Base-by-base conservation (phyloP, 768 basidiomycete species). In the Boletus pseudopeckii region DNA sequence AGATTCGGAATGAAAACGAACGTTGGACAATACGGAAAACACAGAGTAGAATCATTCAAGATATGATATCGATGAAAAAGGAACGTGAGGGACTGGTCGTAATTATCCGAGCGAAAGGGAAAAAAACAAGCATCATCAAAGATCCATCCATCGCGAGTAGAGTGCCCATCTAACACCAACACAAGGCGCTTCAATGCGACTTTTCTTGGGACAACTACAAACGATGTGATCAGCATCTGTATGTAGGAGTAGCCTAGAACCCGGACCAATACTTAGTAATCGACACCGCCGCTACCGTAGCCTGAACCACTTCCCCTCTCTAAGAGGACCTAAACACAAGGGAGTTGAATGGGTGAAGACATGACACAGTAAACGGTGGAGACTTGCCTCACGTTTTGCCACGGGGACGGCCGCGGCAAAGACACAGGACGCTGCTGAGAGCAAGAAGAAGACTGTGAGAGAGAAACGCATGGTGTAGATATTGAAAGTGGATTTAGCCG, bases 391-490 rank as follows among this genome's bases (percentile, higher is more conserved):
- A 17, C 38, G 59, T 22, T 48, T 45, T 5, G 24, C 9, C 0
- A 54, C 24, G 11, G 63, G 57, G n/a, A 67, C 30, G 28, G 52
- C 48, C 5, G 30, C 48, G n/a, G 60, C 53, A 15, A 62, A 30
- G n/a, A 37, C 49, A 32, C 45, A 54, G 0, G 55, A 58, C 0
- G 45, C 44, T 5, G 55, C 49, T 0, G 65, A 58, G 55, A 67
- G 57, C 42, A 63, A 2, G 9, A 52, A 28, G 17, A 57, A 5
- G 44, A 57, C 4, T 15, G 56, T 34, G 36, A 45, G 1, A 3
- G 48, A 51, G 4, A 60, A 7, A 42, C 63, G 65, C 65, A 66
- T 66, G 44, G 20, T 33, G 26, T 18, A 20, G 17, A 17, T 7
- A 24, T 20, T 8, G 34, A 13, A 14, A 11, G 36, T 14, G 36